A percentile compares a stretch with the other conserved stretches of the same genome.
These are phyloP conservation scores for Salvia splendens DNA, from an alignment of 257 asterid species.

Conservation along the genomic window DNA sequence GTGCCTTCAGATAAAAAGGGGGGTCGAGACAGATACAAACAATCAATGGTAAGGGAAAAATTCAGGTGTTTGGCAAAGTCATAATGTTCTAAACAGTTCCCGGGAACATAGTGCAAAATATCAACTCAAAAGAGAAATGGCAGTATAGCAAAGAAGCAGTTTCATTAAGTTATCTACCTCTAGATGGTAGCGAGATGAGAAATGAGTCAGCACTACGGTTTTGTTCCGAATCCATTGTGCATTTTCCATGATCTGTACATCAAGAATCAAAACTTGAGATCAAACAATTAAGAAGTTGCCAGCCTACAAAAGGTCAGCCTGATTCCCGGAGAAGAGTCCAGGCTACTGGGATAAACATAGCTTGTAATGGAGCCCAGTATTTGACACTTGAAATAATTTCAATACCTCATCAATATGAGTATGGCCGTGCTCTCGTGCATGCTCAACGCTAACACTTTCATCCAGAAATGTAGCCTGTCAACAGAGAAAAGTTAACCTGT, in stretches of 20 bases:
- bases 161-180: constrained; percentile 57
- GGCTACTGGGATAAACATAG: neutral
- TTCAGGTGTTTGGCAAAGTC: neutral
- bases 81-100: neutral
- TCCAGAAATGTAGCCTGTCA: constrained; percentile 94
- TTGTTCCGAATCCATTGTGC: constrained; percentile 85
- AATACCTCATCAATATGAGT: constrained; percentile 87
- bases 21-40: neutral
- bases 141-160: too few relatives aligned
- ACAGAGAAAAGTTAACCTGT: constrained; percentile 22
- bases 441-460: constrained; percentile 68
- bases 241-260: constrained; percentile 78
- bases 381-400: constrained; percentile 8
- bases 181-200: constrained; percentile 80
- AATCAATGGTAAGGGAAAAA: neutral
- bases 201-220: constrained; percentile 79
- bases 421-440: constrained; percentile 90
- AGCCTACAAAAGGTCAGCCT: neutral
- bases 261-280: constrained; percentile 6
- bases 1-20: neutral
- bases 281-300: neutral
- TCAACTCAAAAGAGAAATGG: too few relatives aligned
- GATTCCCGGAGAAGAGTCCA: neutral
- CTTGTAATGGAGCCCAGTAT: constrained; percentile 7
- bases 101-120: too few relatives aligned